A percentile compares a stretch with the other conserved stretches of the same genome.
Evolutionary conservation across 2,329 filamentous ascomycete species (phyloP).

Genomic region (Zarea fungicola): DNA sequence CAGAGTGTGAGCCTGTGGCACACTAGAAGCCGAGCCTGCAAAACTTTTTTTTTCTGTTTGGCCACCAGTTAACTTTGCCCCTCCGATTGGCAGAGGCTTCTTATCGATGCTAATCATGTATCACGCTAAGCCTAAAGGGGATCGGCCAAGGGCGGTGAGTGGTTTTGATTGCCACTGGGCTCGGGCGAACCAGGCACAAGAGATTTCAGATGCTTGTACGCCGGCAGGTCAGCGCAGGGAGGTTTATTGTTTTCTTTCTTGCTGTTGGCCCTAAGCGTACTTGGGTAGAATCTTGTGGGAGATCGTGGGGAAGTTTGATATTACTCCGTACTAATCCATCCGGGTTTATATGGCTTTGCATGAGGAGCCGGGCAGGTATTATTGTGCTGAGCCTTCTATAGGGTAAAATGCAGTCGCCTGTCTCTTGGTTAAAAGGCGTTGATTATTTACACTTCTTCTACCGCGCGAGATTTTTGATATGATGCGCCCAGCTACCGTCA

Average conservation of each 20-base stretch:
- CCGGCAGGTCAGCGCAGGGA: neutral
- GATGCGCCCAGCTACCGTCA: no score
- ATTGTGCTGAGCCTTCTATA: no score
- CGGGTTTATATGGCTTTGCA: no score
- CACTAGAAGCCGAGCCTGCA: conserved; percentile 3
- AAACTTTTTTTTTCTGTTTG: conserved; percentile 2
- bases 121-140: conserved; percentile 4
- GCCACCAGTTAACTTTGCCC: neutral
- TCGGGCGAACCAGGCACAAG: conserved; percentile 14
- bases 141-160: conserved; percentile 12
- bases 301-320: conserved; percentile 13
- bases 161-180: neutral
- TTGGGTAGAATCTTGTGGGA: neutral
- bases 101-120: conserved; percentile 11
- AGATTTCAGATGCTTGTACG: conserved; percentile 13
- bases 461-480: no score
- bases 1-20: conserved; percentile 1
- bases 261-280: neutral
- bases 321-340: conserved; percentile 2
- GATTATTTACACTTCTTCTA: no score
- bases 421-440: no score
- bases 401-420: no score
- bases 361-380: no score
- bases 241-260: neutral
- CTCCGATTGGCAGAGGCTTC: conserved; percentile 4